Evolutionary conservation across 2,329 filamentous ascomycete genomes (phyloP), one percentile per base, ranked within the genome.

Genomic region (Penicillium concentricum): DNA sequence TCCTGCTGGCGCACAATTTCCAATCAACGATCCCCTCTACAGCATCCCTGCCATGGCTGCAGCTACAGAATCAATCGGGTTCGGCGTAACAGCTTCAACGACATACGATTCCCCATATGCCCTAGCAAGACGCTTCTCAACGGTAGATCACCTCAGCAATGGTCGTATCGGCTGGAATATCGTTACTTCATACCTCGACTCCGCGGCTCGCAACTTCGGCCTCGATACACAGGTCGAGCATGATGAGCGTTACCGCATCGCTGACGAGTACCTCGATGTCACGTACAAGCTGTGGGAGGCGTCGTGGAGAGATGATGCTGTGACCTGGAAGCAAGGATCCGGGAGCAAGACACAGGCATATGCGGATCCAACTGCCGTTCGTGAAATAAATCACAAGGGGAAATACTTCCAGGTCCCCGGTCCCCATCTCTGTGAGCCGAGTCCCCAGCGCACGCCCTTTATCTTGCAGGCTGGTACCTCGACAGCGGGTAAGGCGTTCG

Each of bases 21-120:
- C 76, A 6, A 73, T 78, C 51, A 76, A 74, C n/a, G 76, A 78
- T 56, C 72, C 75, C 0, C 68, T 75, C 15, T 74, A 73, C 55
- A 69, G 69, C 26, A 71, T 81, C 13, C 71, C 79, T 0, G 78
- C 79, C 2, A 76, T 81, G 74, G 78, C 79, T 7, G 72, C 78
- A 5, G 76, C 73, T 3, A 80, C 80, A 0, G 74, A 79, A 58
- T 76, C 73, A 20, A 69, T 82, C 53, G 72, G 79, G 0, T 79
- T 84, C 4, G 81, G 79, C 0, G 79, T 81, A 1, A 84, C 82
- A 0, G 82, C 81, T 0, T 81, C 79, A 0, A 83, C 80, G 0
- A 84, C 81, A 0, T 83, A 82, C 51, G 81, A 84, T 22, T 74
- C 80, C 48, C 80, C 82, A 5, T 83, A 82, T 44, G 80, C 82